Evolutionary conservation across 345 rosid species (phyloP), one percentile per base, ranked within the genome.

Genomic region (Anacardium occidentale): DNA sequence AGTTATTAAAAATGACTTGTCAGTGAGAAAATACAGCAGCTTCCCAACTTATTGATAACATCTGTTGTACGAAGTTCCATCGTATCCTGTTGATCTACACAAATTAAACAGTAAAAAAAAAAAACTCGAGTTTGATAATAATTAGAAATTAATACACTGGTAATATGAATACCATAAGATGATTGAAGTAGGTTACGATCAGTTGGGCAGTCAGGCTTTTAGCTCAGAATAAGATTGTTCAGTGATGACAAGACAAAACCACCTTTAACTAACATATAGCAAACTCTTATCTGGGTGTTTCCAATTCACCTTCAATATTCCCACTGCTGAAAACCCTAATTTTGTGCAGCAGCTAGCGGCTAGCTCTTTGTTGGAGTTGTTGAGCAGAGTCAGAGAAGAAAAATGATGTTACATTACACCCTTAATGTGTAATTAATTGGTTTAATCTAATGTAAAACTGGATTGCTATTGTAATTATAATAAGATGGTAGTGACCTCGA

Each of bases 31-130:
- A 73, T 21, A 22, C 17, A 8, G 17, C n/a, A 8, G 26, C 21
- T 59, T 24, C 47, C 71, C 71, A 64, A 72, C 60, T 47, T 10
- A 3, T 62, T 62, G 6, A 13, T 24, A 22, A 56, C 42, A 42
- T 17, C 29, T 44, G 56, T 26, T 14, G 22, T 44, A 37, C 45
- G 21, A 17, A 18, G 55, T 54, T 68, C 62, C 47, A 68, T 37
- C 8, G 4, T 34, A 34, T 37, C 62, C 71, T 37, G 21, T 37
- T 18, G 21, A 55, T 51, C 21, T 2, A 3, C 44, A 8, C 59
- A 25, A 42, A 5, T 25, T 4, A 52, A 50, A 51, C 10, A 2
- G 17, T 17, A 29, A 17, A 25, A n/a, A n/a, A n/a, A n/a, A n/a
- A n/a, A n/a, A n/a, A n/a, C n/a, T n/a, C n/a, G n/a, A n/a, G n/a